Evolutionary conservation across 1,139 yeast genomes (phyloP), one percentile per base, ranked within the genome.

Genomic region (Sugiyamaella pinicola): DNA sequence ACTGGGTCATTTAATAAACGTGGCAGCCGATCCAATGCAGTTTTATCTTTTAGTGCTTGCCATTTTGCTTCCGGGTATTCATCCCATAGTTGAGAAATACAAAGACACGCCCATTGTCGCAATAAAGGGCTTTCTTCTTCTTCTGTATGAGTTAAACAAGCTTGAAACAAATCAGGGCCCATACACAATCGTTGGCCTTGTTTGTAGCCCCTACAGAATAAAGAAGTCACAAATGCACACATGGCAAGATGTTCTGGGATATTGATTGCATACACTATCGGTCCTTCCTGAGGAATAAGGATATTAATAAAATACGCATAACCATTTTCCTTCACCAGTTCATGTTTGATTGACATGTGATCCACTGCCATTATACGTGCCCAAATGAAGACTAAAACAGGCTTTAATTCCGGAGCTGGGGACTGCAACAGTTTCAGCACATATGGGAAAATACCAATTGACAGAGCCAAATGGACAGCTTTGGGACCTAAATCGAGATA

Each of bases 281-380:
- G 65, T 58, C 71, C 72, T 58, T 70, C 68, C 9, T 52, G 55
- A 5, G 83, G 81, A 3, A 77, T 74, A 38, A 93, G 73, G 63
- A 93, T 88, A 58, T 84, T 82, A 52, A 89, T 83, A 66, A 93
- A 93, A 69, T 93, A 95, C 62, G 84, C 83, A 69, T 84, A 93
- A 0, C 97, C 97, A 64, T 85, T 87, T 64, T 93, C 98, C 63
- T 91, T 90, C 60, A 95, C 81, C 41, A 93, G 77, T 65, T 93
- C 99, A 59, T 86, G 90, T 66, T 95, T 99, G 2, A 96, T 90
- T 62, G 87, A 86, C 58, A 82, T 81, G 65, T 86, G 85, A 69
- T 93, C 98, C 19, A 93, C 95, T 2, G 98, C 95, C 95, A 93
- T 88, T 22, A 93, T 89, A 61, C 99, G 77, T 0, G 98, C 96